These are phyloP conservation scores for Teunomyces barrocoloradensis DNA, from an alignment of 805 yeast species.

Conservation along the genomic window DNA sequence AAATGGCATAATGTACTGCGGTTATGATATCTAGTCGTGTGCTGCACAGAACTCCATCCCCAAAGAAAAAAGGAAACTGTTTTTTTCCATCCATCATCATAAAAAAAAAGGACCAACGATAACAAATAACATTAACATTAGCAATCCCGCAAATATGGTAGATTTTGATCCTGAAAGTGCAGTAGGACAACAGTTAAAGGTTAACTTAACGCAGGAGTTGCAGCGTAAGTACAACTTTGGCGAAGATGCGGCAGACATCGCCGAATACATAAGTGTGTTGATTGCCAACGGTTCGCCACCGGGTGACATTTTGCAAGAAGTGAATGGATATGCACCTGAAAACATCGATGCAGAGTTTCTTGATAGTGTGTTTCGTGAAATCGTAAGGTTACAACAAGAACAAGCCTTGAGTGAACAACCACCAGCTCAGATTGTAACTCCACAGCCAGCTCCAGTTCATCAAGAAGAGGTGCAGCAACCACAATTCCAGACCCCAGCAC, in stretches of 20 bases:
- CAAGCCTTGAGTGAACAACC: conserved; percentile 11
- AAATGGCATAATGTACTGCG: conserved; percentile 30
- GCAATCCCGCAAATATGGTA: conserved; percentile 9
- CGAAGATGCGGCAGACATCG: conserved; percentile 54
- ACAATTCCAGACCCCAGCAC: conserved; percentile 5
- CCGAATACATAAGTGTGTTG: conserved; percentile 71
- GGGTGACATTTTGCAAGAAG: conserved; percentile 58
- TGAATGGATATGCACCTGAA: conserved; percentile 58
- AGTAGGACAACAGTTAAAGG: conserved; percentile 35
- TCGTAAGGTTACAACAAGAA: conserved; percentile 34
- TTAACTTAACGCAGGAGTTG: conserved; percentile 34
- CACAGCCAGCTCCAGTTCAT: conserved; percentile 8
- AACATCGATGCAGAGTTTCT: conserved; percentile 59
- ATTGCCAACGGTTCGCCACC: conserved; percentile 66
- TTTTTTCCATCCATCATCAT: background rate
- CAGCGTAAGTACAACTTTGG: conserved; percentile 31
- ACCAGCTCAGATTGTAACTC: conserved; percentile 6
- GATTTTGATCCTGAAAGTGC: conserved; percentile 40
- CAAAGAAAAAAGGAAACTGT: too few relatives aligned
- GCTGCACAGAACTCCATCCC: background rate
- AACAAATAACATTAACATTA: background rate
- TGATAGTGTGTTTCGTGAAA: conserved; percentile 55
- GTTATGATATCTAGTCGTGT: background rate
- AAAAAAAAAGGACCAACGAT: background rate
- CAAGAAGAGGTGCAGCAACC: conserved; percentile 6